phyloP scores from a whole-genome alignment of 306 rosid genomes.

The Quercus bicolor region DNA sequence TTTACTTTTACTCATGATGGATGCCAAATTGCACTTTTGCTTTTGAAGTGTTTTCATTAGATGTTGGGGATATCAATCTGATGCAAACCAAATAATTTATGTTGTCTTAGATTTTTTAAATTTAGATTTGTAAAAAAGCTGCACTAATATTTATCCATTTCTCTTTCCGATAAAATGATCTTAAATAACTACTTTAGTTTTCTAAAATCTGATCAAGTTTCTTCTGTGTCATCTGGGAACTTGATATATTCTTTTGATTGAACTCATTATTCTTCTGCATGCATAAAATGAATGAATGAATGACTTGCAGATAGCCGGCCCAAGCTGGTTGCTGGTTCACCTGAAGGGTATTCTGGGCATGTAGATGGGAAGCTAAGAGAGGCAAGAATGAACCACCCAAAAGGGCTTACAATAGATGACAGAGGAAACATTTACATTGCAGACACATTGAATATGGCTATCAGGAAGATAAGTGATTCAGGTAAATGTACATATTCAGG shows the following conservation, averaged over 20 bases:
- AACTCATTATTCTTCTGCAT: conserved; percentile 5
- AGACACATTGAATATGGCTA: conserved; percentile 94
- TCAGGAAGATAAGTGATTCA: conserved; percentile 83
- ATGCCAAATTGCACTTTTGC: not conserved
- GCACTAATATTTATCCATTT: not conserved
- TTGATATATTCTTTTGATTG: not conserved
- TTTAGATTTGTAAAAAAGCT: not conserved
- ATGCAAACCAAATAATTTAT: not conserved
- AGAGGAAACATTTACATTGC: conserved; percentile 89
- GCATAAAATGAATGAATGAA: conserved; percentile 30
- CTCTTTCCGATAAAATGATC: not conserved
- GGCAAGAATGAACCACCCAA: conserved; percentile 90
- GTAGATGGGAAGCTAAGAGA: conserved; percentile 89
- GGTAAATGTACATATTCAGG: conserved; percentile 39
- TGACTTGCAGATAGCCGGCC: conserved; percentile 78
- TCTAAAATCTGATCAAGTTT: not conserved
- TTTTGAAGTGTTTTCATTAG: conserved; percentile 8
- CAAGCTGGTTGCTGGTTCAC: conserved; percentile 82
- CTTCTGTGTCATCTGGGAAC: conserved; percentile 5
- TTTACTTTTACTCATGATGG: conserved; percentile 4
- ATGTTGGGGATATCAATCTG: not conserved
- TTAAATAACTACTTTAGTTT: not conserved
- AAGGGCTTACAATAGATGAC: conserved; percentile 81
- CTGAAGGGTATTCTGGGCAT: conserved; percentile 87
- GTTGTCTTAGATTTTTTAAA: not conserved